A percentile compares a stretch with the other conserved stretches of the same genome.
Conservation (phyloP, 169 alveolate genomes). For the Plasmodium fragile region DNA sequence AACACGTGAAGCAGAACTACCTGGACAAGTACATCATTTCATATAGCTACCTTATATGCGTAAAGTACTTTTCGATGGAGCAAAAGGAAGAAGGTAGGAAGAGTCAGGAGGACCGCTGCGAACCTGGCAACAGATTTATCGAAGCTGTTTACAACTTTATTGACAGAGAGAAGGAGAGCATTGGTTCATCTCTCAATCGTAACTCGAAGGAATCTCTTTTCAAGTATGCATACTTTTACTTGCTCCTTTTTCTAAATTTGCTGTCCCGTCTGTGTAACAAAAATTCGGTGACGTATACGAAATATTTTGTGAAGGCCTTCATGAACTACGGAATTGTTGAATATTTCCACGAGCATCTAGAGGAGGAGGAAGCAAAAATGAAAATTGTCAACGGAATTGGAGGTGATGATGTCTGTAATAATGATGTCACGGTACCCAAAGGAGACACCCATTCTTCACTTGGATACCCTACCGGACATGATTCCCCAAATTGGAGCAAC, state of each 20-base stretch:
- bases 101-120: background rate
- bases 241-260: slow-evolving; percentile 58
- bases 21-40: slow-evolving; percentile 70
- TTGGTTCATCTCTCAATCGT: background rate
- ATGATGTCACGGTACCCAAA: background rate
- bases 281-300: slow-evolving; percentile 53
- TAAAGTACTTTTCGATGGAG: slow-evolving; percentile 5
- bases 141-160: slow-evolving; percentile 28
- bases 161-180: slow-evolving; percentile 13
- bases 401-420: background rate
- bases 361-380: slow-evolving; percentile 9
- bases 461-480: background rate
- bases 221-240: slow-evolving; percentile 60
- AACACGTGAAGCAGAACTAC: background rate
- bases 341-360: background rate
- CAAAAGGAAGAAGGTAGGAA: background rate
- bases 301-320: slow-evolving; percentile 59
- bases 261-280: slow-evolving; percentile 55
- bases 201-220: background rate
- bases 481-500: background rate
- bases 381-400: background rate
- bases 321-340: slow-evolving; percentile 51
- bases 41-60: slow-evolving; percentile 66
- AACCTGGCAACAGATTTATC: slow-evolving; percentile 10
- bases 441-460: background rate